A percentile compares a stretch with the other conserved stretches of the same genome.
phyloP scores from a whole-genome alignment of 768 basidiomycete genomes.

The Amanita phalloides region DNA sequence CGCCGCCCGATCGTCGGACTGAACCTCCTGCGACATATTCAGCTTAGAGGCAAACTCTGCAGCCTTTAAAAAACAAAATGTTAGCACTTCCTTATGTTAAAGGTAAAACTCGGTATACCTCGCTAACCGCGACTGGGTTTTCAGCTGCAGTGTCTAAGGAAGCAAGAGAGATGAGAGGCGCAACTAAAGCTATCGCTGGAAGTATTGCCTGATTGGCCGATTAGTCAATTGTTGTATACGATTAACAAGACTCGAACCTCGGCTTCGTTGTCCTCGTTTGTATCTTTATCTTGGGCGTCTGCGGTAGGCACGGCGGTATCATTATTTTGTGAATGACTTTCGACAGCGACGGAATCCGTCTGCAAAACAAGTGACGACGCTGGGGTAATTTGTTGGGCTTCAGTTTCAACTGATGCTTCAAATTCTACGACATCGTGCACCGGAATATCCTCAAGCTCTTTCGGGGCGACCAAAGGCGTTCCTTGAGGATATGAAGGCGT shows the following conservation, averaged over 20 bases:
- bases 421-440: neutral
- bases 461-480: neutral
- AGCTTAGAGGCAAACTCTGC: too few species aligned
- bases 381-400: neutral
- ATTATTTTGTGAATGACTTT: neutral
- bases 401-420: neutral
- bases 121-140: neutral
- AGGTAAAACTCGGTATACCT: neutral
- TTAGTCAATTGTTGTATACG: neutral
- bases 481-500: conserved; percentile 18
- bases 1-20: neutral
- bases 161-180: neutral
- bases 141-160: neutral
- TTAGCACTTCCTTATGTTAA: neutral
- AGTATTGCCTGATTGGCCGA: neutral
- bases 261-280: neutral
- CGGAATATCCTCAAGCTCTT: conserved; percentile 2
- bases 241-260: neutral
- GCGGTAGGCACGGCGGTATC: neutral
- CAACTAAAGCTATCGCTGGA: neutral
- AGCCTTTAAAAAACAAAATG: too few species aligned
- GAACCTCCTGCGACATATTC: too few species aligned
- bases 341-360: neutral
- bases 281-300: neutral
- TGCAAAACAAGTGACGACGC: neutral